Evolutionary conservation across 2,329 filamentous ascomycete species (phyloP), one percentile per base, ranked within the genome.

Genomic region (Aspergillus intermedius): DNA sequence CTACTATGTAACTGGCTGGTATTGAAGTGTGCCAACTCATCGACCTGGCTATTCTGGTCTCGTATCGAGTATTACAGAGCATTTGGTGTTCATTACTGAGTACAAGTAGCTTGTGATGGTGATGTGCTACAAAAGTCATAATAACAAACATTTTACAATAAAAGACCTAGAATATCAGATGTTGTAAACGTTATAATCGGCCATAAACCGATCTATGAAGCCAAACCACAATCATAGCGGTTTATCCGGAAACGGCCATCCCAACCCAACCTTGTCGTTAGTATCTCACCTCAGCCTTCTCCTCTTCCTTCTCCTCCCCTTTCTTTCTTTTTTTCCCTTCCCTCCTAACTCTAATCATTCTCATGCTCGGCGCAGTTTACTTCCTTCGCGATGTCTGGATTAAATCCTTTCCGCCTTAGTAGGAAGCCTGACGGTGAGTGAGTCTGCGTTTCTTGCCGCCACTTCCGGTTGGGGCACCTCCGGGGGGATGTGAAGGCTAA

Each of bases 391-490:
- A 74, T 74, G 71, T 70, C 71, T 69, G 70, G 67, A 60, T 72
- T 65, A 65, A 76, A 76, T 73, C 73, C 74, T 62, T 76, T 76
- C 65, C 73, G 74, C 66, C 68, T 63, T 69, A 73, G 61, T 57
- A 68, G 19, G 17, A n/a, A 67, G 49, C 51, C 61, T 53, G 60
- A 61, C 50, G 60, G 66, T 60, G 58, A 63, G 60, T 57, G 49
- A 22, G 50, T 65, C 34, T 35, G 13, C 10, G 17, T 19, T 40
- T 21, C 17, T 12, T 40, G 4, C 37, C 37, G 37, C 37, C 37
- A 40, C 17, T 12, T 40, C 19, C 37, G 15, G 17, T 12, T 12
- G 37, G 15, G 10, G 10, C 8, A 8, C 25, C 9, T 10, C 25
- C 25, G 25, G 25, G 25, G 9, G 9, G 4, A 30, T 30, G 25